Evolutionary conservation across 306 rosid genomes (phyloP), one percentile per base, ranked within the genome.

Genomic region (Sicyos edulis): DNA sequence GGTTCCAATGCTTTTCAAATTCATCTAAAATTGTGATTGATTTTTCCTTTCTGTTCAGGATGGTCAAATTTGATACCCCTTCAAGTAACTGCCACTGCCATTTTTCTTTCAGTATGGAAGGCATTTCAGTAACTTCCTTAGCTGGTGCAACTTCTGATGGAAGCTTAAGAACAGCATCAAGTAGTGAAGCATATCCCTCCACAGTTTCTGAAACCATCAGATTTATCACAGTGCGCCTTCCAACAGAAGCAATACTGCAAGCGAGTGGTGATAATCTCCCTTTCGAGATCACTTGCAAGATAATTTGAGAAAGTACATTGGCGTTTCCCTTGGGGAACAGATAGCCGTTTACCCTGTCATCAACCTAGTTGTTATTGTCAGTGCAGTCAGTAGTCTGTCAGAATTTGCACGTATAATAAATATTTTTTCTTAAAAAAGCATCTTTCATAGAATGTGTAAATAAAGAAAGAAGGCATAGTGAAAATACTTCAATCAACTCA

Each of bases 1-100:
- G 80, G 76, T 91, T 89, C 88, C 91, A 89, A 62, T 70, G 87
- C 77, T 80, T 81, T 79, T 91, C 92, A 9, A 82, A 85, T 65
- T 75, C 83, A 77, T 95, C 95, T 74, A 95, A 81, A 86, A 80
- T 85, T 8, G 63, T n/a, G 78, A 72, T 17, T 77, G 89, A 84
- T 84, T 83, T 81, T 74, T 75, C 47, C 20, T 80, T 75, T 70
- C 84, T 81, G 71, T 86, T 78, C 54, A 62, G 58, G 79, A 80
- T 72, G 4, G 91, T 82, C 67, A 70, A 81, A 84, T 79, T 83
- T 60, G 86, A 83, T 70, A 82, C 77, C 76, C 83, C 78, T 65
- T 83, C 91, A 83, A 91, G 85, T 66, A 95, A 86, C 77, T 77
- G 79, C 97, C 97, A 91, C 80, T 76, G 87, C 97, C 97, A 95